A percentile compares a stretch with the other conserved stretches of the same genome.
These are phyloP conservation scores for Gossypium davidsonii DNA, from an alignment of 441 rosid genomes.

Conservation along the genomic window DNA sequence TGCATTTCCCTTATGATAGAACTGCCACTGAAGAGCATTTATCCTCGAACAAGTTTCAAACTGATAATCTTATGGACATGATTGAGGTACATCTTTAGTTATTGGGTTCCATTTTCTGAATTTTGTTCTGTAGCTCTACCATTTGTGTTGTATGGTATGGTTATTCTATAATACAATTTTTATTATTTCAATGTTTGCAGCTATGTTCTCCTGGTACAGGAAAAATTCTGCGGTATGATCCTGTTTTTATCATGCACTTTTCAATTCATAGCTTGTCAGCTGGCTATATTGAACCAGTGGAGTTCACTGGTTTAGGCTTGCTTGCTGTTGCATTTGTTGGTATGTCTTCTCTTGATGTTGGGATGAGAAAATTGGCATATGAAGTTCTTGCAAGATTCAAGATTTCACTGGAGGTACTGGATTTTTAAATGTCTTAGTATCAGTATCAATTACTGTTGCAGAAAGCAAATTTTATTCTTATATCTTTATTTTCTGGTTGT, in stretches of 20 bases:
- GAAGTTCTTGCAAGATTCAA: slow-evolving; percentile 60
- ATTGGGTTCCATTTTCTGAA: slow-evolving; percentile 3
- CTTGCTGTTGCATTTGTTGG: slow-evolving; percentile 80
- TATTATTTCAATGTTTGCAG: slow-evolving; percentile 39
- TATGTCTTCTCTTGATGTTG: slow-evolving; percentile 78
- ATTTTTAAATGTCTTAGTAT: not conserved
- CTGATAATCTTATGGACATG: slow-evolving; percentile 23
- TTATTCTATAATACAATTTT: slow-evolving; percentile 10
- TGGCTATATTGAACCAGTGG: slow-evolving; percentile 72
- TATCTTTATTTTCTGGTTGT: not conserved
- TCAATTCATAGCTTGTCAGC: slow-evolving; percentile 51
- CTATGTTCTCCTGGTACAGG: slow-evolving; percentile 27
- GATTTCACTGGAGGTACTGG: slow-evolving; percentile 62
- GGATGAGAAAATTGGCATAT: slow-evolving; percentile 80
- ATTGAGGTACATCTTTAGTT: slow-evolving; percentile 33
- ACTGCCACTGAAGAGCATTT: slow-evolving; percentile 26
- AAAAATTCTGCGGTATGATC: slow-evolving; percentile 58
- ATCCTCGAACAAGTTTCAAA: slow-evolving; percentile 26
- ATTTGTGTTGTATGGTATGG: not conserved
- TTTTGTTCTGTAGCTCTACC: slow-evolving; percentile 13
- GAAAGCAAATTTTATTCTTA: not conserved
- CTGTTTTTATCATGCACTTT: slow-evolving; percentile 70
- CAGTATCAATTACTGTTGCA: not conserved
- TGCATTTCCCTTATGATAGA: slow-evolving; percentile 66
- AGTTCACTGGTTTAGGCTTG: slow-evolving; percentile 82